Conservation (phyloP, 768 basidiomycete genomes). For the Naematelia encephala region DNA sequence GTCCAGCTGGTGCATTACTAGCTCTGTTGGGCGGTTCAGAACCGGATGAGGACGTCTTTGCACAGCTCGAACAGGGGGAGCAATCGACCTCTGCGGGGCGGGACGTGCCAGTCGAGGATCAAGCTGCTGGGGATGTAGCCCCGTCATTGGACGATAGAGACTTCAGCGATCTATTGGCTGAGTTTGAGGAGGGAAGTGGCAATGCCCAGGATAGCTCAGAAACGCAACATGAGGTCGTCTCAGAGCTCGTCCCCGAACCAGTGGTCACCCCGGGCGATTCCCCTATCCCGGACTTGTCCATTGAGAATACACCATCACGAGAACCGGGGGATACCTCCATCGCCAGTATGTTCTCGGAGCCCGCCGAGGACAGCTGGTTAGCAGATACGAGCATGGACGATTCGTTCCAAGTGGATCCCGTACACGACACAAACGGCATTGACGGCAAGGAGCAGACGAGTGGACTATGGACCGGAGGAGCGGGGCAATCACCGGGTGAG, state of each 20-base stretch:
- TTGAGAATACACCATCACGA: conserved; percentile 15
- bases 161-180: conserved; percentile 33
- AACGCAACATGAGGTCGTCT: background rate
- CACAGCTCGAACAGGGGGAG: background rate
- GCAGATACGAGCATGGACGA: conserved; percentile 35
- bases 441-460: no score
- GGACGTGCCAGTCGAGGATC: background rate
- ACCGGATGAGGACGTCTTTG: background rate
- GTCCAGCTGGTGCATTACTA: background rate
- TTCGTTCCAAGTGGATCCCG: conserved; percentile 14
- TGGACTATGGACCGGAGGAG: background rate
- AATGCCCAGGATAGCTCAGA: background rate
- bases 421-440: background rate
- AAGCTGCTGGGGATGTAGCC: background rate
- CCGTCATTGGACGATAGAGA: conserved; percentile 16
- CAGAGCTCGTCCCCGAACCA: background rate
- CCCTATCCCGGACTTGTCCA: conserved; percentile 8
- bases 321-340: conserved; percentile 9
- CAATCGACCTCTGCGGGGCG: background rate
- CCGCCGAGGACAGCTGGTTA: conserved; percentile 33
- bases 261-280: background rate
- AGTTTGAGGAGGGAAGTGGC: conserved; percentile 26
- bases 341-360: conserved; percentile 20
- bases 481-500: conserved; percentile 9
- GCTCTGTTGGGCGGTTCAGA: background rate